Evolutionary conservation across 495 filamentous ascomycete genomes (phyloP), one percentile per base, ranked within the genome.

Genomic region (Hypoxylon crocopeplum): DNA sequence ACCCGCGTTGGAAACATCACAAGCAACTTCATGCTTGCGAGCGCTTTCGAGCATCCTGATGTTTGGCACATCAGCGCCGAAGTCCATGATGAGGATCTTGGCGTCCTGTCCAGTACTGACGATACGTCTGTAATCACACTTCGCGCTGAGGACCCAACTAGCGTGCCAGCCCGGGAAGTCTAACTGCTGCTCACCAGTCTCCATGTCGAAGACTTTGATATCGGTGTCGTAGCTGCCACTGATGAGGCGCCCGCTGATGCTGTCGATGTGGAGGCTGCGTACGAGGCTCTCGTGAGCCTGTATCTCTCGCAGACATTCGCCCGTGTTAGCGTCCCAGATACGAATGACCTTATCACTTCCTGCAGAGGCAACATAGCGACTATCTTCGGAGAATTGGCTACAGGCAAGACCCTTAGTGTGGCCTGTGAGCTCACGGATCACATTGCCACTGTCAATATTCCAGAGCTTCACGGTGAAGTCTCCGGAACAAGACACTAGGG

Each of bases 111-210:
- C 93, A 0, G 95, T 96, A 49, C 89, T 91, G 37, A 98, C 87
- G 51, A 98, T 92, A 29, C 94, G 83, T 40, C 93, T 80, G 70
- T 97, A 97, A 71, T 98, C 94, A 25, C 88, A 89, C 76, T 98
- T 97, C 20, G 95, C 94, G 56, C 89, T 91, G 34, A 98, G 74
- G 64, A 97, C 95, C 95, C 95, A 98, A 66, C 91, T 96, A 12
- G 88, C 87, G 32, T 96, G 94, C 91, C 91, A 98, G 48, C 88
- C 86, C 13, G 89, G 88, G 57, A 96, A 89, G 54, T 89, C 84
- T 42, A 92, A 81, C 24, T 90, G 80, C 32, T 86, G 76, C 39
- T 84, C 77, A 22, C 92, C 92, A 3, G 84, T 85, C 39, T 86
- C 83, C 62, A 91, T 84, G 62, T 96, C 89, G 70, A 88, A 97